phyloP scores from a whole-genome alignment of 345 rosid species.

The Gossypium sturtianum region DNA sequence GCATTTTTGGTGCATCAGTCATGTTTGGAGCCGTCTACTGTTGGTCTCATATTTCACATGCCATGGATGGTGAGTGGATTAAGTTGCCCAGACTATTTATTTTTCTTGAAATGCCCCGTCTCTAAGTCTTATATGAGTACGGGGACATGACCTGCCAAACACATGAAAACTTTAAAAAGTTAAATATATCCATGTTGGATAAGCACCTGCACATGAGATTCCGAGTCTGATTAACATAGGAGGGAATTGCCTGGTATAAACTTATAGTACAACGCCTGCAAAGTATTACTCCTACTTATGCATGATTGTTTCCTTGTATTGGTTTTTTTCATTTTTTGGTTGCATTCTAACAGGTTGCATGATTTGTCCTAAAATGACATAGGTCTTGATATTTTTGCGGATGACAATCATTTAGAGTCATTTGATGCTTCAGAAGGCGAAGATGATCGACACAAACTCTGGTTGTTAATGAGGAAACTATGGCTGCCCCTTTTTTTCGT shows the following conservation, averaged over 20 bases:
- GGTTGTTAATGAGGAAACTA: conserved; percentile 31
- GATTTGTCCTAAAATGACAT: conserved; percentile 10
- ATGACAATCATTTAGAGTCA: conserved; percentile 15
- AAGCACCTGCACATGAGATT: neutral
- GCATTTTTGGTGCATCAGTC: conserved; percentile 25
- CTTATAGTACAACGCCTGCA: neutral
- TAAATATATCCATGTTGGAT: neutral
- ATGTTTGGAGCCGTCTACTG: conserved; percentile 23
- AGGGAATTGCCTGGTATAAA: neutral
- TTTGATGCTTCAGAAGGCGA: conserved; percentile 16
- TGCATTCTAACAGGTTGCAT: neutral
- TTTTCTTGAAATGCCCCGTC: neutral
- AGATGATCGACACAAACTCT: conserved; percentile 22
- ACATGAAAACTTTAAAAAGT: neutral
- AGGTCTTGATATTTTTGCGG: conserved; percentile 32
- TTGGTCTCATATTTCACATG: conserved; percentile 17
- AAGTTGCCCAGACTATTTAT: neutral
- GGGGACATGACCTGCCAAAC: neutral
- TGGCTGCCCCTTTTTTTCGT: conserved; percentile 41
- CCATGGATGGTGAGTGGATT: conserved; percentile 32
- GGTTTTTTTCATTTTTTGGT: neutral
- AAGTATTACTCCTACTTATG: neutral
- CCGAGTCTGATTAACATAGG: neutral
- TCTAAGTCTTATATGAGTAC: neutral
- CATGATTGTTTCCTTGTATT: neutral